Conservation (phyloP, 129 eudicot genomes). For the Deinandra increscens region DNA sequence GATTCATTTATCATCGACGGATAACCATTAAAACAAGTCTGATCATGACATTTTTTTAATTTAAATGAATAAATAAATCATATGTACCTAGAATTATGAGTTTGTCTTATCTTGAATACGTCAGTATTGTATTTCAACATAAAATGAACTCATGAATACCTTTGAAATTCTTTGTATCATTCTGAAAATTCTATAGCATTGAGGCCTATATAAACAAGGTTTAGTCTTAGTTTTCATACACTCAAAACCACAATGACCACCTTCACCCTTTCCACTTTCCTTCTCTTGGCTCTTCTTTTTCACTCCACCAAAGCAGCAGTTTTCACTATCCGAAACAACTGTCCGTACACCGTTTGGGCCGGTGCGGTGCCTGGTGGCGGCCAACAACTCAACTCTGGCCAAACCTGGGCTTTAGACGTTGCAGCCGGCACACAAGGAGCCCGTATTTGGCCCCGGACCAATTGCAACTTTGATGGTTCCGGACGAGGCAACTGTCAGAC, state of each 20-base stretch:
- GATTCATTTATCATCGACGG: no score
- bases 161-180: background rate
- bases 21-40: no score
- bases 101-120: no score
- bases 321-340: slow-evolving; percentile 49
- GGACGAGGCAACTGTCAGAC: slow-evolving; percentile 40
- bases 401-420: slow-evolving; percentile 34
- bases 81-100: no score
- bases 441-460: slow-evolving; percentile 39
- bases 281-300: slow-evolving; percentile 16
- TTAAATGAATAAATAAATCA: no score
- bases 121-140: no score
- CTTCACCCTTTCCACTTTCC: slow-evolving; percentile 27
- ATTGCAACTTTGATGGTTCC: slow-evolving; percentile 28
- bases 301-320: slow-evolving; percentile 24
- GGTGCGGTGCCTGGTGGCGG: slow-evolving; percentile 66
- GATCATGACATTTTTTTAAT: no score
- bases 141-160: background rate
- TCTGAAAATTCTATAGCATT: background rate
- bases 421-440: slow-evolving; percentile 23
- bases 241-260: slow-evolving; percentile 15
- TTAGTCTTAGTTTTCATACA: background rate
- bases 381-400: slow-evolving; percentile 37
- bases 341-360: slow-evolving; percentile 66
- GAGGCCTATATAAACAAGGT: slow-evolving; percentile 17